These are phyloP conservation scores for Aspergillus sp. DNA, from an alignment of 2,329 filamentous ascomycete species.

Conservation along the genomic window DNA sequence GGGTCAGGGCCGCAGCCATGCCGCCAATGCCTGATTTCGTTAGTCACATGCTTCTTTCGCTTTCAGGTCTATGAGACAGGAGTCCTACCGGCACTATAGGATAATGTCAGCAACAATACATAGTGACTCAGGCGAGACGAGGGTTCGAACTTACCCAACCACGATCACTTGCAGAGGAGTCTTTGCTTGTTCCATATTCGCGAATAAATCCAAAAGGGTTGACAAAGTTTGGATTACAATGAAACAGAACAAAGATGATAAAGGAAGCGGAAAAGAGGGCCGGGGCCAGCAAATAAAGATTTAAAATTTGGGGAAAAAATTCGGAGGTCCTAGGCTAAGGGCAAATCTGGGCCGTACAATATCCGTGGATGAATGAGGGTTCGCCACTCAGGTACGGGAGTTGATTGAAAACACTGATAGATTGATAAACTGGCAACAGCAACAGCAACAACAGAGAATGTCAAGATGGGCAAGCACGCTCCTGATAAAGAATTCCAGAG, in stretches of 20 bases:
- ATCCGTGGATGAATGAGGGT: background rate
- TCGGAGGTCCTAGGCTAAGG: background rate
- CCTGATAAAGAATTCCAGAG: background rate
- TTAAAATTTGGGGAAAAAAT: background rate
- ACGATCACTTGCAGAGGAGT: conserved; percentile 35
- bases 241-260: background rate
- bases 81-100: conserved; percentile 32
- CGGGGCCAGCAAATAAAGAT: background rate
- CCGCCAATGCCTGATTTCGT: conserved; percentile 36
- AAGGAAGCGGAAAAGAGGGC: conserved; percentile 1
- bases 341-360: background rate
- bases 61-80: background rate
- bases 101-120: conserved; percentile 7
- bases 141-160: conserved; percentile 33
- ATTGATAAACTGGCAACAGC: background rate
- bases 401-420: background rate
- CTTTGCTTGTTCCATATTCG: conserved; percentile 28
- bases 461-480: background rate
- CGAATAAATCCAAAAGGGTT: conserved; percentile 11
- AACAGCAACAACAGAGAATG: background rate
- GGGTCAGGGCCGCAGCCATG: conserved; percentile 38
- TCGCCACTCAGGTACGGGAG: background rate
- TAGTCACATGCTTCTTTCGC: background rate
- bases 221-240: background rate
- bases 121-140: background rate